phyloP scores from a whole-genome alignment of 2,329 filamentous ascomycete genomes.

The Xylaria multiplex region DNA sequence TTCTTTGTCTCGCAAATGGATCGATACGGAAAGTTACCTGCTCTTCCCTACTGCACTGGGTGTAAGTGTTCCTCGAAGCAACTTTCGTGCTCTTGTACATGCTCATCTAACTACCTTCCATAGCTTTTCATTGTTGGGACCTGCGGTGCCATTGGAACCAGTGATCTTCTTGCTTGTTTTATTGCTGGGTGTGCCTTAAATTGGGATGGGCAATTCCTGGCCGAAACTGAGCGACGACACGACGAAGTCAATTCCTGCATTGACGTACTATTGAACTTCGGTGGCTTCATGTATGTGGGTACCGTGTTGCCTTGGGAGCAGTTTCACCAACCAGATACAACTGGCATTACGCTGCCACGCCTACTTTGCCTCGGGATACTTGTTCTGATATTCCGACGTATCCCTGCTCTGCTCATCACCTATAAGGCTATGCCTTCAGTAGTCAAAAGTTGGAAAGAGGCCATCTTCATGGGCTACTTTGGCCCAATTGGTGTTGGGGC shows the following conservation, averaged over 20 bases:
- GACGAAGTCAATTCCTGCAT: constrained; percentile 70
- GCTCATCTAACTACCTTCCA: constrained; percentile 11
- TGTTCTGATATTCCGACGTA: constrained; percentile 64
- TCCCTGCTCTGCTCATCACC: constrained; percentile 63
- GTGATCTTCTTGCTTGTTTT: constrained; percentile 70
- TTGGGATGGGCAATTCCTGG: constrained; percentile 70
- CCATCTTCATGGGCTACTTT: constrained; percentile 73
- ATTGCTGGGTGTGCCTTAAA: constrained; percentile 68
- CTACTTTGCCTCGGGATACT: constrained; percentile 63
- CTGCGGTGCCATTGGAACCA: constrained; percentile 66
- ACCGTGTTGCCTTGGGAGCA: constrained; percentile 64
- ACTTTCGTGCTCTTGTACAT: neutral
- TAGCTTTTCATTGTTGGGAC: constrained; percentile 67
- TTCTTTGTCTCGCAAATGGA: constrained; percentile 60
- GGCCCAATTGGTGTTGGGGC: constrained; percentile 82
- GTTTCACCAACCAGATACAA: constrained; percentile 62
- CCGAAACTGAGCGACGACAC: constrained; percentile 64
- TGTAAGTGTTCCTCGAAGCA: constrained; percentile 40
- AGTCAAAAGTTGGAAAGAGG: constrained; percentile 65
- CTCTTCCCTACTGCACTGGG: constrained; percentile 63
- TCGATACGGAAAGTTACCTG: constrained; percentile 65
- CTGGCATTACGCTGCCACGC: constrained; percentile 62
- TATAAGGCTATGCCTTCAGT: constrained; percentile 66
- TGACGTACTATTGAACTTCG: constrained; percentile 68
- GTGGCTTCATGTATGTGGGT: constrained; percentile 69